phyloP scores from a whole-genome alignment of 1,139 yeast species.

The Suhomyces taliae region DNA sequence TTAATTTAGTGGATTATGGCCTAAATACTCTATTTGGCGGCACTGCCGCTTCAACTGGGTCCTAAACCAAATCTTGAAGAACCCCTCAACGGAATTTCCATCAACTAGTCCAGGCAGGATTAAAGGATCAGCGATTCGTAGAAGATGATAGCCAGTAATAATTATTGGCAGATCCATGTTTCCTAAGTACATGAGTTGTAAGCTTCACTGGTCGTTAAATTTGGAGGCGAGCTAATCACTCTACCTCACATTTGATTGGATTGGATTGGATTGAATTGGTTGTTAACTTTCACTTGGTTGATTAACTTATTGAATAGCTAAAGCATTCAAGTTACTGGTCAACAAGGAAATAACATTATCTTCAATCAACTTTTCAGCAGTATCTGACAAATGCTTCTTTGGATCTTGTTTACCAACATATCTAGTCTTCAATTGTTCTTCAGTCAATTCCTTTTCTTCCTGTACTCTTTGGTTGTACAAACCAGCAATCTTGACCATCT shows the following conservation, averaged over 20 bases:
- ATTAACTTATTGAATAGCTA: conserved; percentile 59
- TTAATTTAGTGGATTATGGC: neutral
- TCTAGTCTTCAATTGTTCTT: conserved; percentile 89
- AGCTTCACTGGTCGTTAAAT: too few relatives aligned
- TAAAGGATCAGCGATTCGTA: too few relatives aligned
- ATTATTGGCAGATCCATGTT: too few relatives aligned
- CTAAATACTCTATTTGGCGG: neutral
- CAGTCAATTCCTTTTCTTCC: conserved; percentile 86
- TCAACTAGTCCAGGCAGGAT: too few relatives aligned
- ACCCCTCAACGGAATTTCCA: neutral
- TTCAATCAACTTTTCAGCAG: conserved; percentile 83
- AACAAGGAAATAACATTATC: conserved; percentile 85
- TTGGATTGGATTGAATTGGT: too few relatives aligned
- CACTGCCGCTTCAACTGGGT: neutral
- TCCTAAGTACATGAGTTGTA: too few relatives aligned
- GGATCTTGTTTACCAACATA: conserved; percentile 99
- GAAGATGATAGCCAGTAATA: too few relatives aligned
- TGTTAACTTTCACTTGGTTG: too few relatives aligned
- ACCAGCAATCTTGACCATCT: conserved; percentile 87
- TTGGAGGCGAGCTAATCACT: too few relatives aligned
- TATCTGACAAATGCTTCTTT: conserved; percentile 90
- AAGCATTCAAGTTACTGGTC: conserved; percentile 86
- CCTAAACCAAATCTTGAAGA: neutral
- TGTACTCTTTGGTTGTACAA: conserved; percentile 87
- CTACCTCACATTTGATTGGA: too few relatives aligned